Base-by-base conservation (phyloP, 768 basidiomycete species). In the Peribolospora baueri region DNA sequence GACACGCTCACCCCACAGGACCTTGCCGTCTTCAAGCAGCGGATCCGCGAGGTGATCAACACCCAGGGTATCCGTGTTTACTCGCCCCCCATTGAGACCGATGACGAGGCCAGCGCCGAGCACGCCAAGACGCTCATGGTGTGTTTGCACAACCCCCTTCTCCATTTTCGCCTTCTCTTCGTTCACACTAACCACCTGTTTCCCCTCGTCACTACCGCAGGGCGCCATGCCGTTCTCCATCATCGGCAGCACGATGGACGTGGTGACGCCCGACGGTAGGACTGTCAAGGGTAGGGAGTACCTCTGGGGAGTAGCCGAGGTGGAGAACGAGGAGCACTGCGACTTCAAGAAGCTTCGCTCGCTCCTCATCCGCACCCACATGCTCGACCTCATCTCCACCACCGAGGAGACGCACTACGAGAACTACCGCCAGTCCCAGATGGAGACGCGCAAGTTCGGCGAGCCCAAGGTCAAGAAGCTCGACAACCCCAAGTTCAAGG, bases 241-340 rank as follows among this genome's bases (percentile, higher is more conserved):
- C 69, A 97, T 98, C 64, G 93, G 93, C 41, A 87, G 83, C 36
- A 95, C 85, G 0, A 80, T 90, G 65, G 91, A 98, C 61, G 91
- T 98, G 50, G 76, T 77, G 63, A 95, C 86, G 3, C 70, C 74
- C 36, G 91, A 97, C 65, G 93, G 93, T 8, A 78, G 88, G 56
- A 70, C 77, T 42, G 93, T 98, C 65, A 97, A 97, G 70, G 93
- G 93, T 49, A 80, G 93, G 63, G 85, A 97, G 69, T 98, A 98
- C 67, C 78, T 91, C 10, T 98, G 93, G 93, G 93, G 93, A 74
- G 88, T 98, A n/a, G 93, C 93, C 7, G 93, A 98, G 74, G 91
- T 98, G 58, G 93, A 98, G 71, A 97, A 98, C 67, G 93, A 98
- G 72, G 81, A 82, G 67, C 93, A 98, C 71, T 98, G 93, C 67